Conservation (phyloP, 2,329 filamentous ascomycete species). For the Elsinoe necatrix region DNA sequence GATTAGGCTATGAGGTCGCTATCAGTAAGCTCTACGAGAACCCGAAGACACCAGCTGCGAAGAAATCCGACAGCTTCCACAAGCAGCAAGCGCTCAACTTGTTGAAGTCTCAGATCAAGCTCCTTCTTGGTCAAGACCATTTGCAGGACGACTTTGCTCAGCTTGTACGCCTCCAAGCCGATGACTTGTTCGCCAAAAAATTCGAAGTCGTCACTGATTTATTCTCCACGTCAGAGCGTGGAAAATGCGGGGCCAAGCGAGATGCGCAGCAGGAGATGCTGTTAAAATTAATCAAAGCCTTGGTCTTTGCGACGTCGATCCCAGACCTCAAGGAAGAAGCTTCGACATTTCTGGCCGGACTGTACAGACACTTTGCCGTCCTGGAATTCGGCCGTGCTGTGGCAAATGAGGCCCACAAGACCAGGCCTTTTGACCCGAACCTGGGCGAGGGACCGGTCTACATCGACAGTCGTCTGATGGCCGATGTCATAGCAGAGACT, state of each 20-base stretch:
- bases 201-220: slow-evolving; percentile 60
- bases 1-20: slow-evolving; percentile 79
- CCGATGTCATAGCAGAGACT: slow-evolving; percentile 82
- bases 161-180: slow-evolving; percentile 76
- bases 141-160: slow-evolving; percentile 83
- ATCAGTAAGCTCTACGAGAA: slow-evolving; percentile 79
- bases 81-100: slow-evolving; percentile 88
- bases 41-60: slow-evolving; percentile 52
- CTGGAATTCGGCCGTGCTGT: slow-evolving; percentile 83
- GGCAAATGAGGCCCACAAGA: slow-evolving; percentile 66
- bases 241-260: slow-evolving; percentile 80
- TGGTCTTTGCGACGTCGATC: slow-evolving; percentile 76
- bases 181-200: slow-evolving; percentile 69
- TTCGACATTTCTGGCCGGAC: slow-evolving; percentile 63
- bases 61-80: slow-evolving; percentile 73
- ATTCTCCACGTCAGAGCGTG: slow-evolving; percentile 67
- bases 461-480: slow-evolving; percentile 78
- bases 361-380: slow-evolving; percentile 84
- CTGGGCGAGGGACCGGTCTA: slow-evolving; percentile 80
- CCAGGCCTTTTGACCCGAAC: slow-evolving; percentile 72
- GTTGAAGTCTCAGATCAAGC: slow-evolving; percentile 79
- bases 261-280: slow-evolving; percentile 71
- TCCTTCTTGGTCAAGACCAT: slow-evolving; percentile 78
- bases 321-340: slow-evolving; percentile 72
- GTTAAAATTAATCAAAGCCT: slow-evolving; percentile 80